Base-by-base conservation (phyloP, 176 grass and related monocot species). In the Pontederia paniculata region DNA sequence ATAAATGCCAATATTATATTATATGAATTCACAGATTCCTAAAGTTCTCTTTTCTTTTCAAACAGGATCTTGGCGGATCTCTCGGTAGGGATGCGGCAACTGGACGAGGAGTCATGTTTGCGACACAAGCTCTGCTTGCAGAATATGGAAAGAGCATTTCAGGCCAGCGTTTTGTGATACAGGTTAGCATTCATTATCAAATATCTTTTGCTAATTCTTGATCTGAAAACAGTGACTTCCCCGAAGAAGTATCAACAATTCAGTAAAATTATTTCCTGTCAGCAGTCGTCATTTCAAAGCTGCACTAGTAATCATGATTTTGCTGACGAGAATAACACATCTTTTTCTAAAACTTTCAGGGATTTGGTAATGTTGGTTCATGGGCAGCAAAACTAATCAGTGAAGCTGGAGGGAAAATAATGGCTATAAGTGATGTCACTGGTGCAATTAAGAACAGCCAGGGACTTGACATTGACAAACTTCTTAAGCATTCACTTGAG, bases 351-450 rank as follows among this genome's bases (percentile, higher is more conserved):
- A 22, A 42, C 76, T 70, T 66, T 57, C 62, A 95, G 89, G 89
- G 89, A 48, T 95, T 95, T 18, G 89, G 89, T 62, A 95, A 95
- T 51, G 93, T 95, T 20, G 89, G 89, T 60, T 95, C 89, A 12
- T 95, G 89, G 84, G 84, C 83, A 15, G 93, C 86, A 18, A 74
- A 88, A 57, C 58, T 98, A 21, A 91, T 98, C 50, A 82, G 5
- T 41, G 81, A 84, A 84, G 89, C 81, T 23, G 89, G 84, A 43
- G 89, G 89, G 17, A 84, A 82, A 74, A 75, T 95, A 13, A 68
- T 82, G 68, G 78, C 89, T 54, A 60, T 88, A 42, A 95, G 89
- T 62, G 89, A 95, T 54, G 81, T 95, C 42, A 82, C 84, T 25
- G 89, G 84, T 16, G 89, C 84, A 1, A 52, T 95, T n/a, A 95